Evolutionary conservation across 2,329 filamentous ascomycete genomes (phyloP).

Genomic region (Cladophialophora exuberans): DNA sequence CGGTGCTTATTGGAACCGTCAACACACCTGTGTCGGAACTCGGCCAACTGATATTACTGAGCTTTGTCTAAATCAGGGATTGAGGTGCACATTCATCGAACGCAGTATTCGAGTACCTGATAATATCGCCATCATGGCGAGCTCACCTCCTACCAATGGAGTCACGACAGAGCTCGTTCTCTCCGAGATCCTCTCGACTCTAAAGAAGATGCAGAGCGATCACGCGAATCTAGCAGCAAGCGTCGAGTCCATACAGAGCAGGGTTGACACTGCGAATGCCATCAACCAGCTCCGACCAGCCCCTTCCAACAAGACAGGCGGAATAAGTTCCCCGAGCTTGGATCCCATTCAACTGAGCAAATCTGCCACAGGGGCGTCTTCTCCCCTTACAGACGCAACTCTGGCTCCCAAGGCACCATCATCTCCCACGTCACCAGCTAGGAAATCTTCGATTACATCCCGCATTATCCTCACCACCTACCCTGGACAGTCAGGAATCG

Average conservation of each 20-base stretch:
- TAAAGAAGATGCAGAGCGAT: conserved; percentile 60
- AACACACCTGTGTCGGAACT: no score
- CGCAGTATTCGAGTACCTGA: no score
- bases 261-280: conserved; percentile 63
- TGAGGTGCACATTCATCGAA: no score
- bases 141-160: conserved; percentile 15
- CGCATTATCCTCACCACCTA: conserved; percentile 80
- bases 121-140: conserved; percentile 15
- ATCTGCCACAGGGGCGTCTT: conserved; percentile 21
- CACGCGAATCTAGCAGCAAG: conserved; percentile 59
- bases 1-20: no score
- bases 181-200: conserved; percentile 56
- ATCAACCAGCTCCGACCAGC: conserved; percentile 52
- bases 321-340: conserved; percentile 30
- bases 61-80: no score
- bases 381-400: conserved; percentile 21
- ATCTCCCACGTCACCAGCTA: conserved; percentile 24
- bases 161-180: conserved; percentile 25
- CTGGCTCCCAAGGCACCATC: conserved; percentile 18
- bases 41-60: no score
- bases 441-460: conserved; percentile 43
- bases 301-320: conserved; percentile 4
- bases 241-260: conserved; percentile 64
- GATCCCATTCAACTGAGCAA: conserved; percentile 30
- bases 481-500: conserved; percentile 90